Evolutionary conservation across 1,139 yeast species (phyloP).

Genomic region (Kurtzmaniella quercitrusa): DNA sequence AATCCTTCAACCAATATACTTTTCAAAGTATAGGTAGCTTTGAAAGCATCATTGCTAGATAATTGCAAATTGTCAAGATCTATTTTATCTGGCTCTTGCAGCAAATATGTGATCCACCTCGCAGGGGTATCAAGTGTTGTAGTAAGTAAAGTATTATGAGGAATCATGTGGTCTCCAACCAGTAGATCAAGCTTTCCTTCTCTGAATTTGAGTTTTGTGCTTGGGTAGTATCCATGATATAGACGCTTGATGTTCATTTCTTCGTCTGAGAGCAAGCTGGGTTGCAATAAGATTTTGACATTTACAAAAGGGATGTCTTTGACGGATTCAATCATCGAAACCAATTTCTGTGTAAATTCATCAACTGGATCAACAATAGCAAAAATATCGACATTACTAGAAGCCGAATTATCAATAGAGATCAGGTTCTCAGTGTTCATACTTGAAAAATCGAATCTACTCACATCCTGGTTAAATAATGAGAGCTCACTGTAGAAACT

Average conservation of each 20-base stretch:
- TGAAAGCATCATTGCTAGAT: constrained; percentile 4
- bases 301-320: constrained; percentile 41
- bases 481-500: constrained; percentile 42
- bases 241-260: constrained; percentile 53
- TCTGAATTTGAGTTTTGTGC: constrained; percentile 37
- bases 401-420: constrained; percentile 20
- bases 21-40: constrained; percentile 26
- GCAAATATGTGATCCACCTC: constrained; percentile 59
- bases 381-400: constrained; percentile 42
- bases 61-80: constrained; percentile 61
- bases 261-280: constrained; percentile 31
- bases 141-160: constrained; percentile 48
- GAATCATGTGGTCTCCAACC: constrained; percentile 21
- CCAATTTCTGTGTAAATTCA: constrained; percentile 60
- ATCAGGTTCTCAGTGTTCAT: constrained; percentile 29
- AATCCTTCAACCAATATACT: constrained; percentile 67
- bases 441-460: constrained; percentile 40
- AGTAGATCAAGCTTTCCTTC: neutral
- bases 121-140: constrained; percentile 61
- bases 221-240: constrained; percentile 46
- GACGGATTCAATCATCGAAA: constrained; percentile 47
- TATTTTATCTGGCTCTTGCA: constrained; percentile 31
- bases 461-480: constrained; percentile 31
- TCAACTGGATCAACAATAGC: constrained; percentile 69
- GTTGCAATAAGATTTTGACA: constrained; percentile 56